These are phyloP conservation scores for Fragaria iinumae DNA, from an alignment of 306 rosid genomes.

Conservation along the genomic window DNA sequence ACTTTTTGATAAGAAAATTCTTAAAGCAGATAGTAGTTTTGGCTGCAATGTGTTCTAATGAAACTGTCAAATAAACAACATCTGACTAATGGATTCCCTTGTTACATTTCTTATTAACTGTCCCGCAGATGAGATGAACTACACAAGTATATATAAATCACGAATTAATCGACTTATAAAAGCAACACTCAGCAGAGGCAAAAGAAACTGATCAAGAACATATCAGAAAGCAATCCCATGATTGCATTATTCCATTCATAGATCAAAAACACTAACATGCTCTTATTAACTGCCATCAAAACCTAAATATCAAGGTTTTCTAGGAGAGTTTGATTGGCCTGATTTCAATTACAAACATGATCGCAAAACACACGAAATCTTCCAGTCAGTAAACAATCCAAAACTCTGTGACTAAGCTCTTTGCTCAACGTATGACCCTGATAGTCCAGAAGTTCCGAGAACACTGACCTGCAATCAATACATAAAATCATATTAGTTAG, in stretches of 20 bases:
- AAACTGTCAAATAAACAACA: background rate
- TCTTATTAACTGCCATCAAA: slow-evolving; percentile 53
- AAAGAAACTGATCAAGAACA: slow-evolving; percentile 12
- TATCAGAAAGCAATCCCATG: background rate
- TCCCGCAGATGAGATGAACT: background rate
- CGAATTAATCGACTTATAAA: background rate
- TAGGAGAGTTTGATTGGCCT: slow-evolving; percentile 28
- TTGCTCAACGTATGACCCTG: slow-evolving; percentile 92
- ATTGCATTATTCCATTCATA: slow-evolving; percentile 23
- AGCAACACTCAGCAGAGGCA: slow-evolving; percentile 12
- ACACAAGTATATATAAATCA: background rate
- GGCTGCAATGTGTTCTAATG: background rate
- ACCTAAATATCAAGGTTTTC: slow-evolving; percentile 27
- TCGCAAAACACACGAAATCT: slow-evolving; percentile 26
- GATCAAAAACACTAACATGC: slow-evolving; percentile 30
- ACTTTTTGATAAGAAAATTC: background rate
- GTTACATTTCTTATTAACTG: background rate
- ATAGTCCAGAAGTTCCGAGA: slow-evolving; percentile 97
- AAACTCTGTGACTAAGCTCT: slow-evolving; percentile 53
- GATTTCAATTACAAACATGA: slow-evolving; percentile 38
- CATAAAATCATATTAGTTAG: slow-evolving; percentile 18
- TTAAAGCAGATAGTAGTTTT: background rate
- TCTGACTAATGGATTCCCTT: background rate
- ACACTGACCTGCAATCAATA: slow-evolving; percentile 65
- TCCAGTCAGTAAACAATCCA: slow-evolving; percentile 31